Conservation (phyloP, 106 monocot genomes). For the Hemerocallis citrina region DNA sequence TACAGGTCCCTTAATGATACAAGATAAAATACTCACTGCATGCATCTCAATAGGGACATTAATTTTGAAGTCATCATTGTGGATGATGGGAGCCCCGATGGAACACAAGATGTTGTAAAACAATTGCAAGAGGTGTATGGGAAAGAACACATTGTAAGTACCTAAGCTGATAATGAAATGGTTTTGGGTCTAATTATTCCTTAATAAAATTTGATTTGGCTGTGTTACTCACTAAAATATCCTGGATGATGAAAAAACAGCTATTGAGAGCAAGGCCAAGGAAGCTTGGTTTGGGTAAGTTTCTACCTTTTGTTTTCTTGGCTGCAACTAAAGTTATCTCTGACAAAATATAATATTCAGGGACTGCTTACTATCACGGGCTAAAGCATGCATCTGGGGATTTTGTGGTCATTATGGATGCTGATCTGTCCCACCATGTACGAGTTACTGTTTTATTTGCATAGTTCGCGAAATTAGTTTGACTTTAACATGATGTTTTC, state of each 20-base stretch:
- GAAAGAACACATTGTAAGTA: constrained; percentile 78
- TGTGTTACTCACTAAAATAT: background rate
- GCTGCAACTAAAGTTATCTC: background rate
- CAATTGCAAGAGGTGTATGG: constrained; percentile 91
- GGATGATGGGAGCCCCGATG: constrained; percentile 99
- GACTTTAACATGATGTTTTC: too few species aligned
- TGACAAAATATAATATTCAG: constrained; percentile 26
- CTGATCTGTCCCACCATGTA: constrained; percentile 99
- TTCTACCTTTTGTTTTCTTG: background rate
- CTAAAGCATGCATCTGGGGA: constrained; percentile 92
- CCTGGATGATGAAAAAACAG: constrained; percentile 27
- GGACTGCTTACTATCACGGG: constrained; percentile 95
- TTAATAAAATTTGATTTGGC: background rate
- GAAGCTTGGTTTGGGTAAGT: constrained; percentile 91
- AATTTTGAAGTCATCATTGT: constrained; percentile 95
- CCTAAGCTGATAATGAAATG: background rate
- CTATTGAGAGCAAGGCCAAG: constrained; percentile 74
- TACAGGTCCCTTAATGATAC: too few species aligned
- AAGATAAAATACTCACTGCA: too few species aligned
- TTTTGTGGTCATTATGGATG: constrained; percentile 97
- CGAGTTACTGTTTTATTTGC: constrained; percentile 8
- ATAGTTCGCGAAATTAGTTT: too few species aligned
- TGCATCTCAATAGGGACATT: constrained; percentile 50
- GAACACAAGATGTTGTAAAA: constrained; percentile 93
- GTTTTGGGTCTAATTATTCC: background rate